Base-by-base conservation (phyloP, 306 rosid species). In the Oxytropis ochrocephala region DNA sequence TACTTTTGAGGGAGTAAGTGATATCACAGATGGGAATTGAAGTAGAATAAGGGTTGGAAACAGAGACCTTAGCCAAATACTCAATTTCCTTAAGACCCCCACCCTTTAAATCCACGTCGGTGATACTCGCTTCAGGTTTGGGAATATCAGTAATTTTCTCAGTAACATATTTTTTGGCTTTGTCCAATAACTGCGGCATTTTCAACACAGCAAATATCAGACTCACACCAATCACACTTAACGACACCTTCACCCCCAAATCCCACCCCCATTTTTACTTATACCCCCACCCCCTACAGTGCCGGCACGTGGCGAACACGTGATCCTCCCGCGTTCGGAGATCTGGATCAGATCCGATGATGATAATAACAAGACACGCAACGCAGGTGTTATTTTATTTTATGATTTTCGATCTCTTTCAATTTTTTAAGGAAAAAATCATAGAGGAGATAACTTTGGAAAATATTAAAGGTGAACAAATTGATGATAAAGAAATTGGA, bases 11-110 rank as follows among this genome's bases (percentile, higher is more conserved):
- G 0, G 74, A 69, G 82, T 94, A 94, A 0, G 78, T 49, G 86
- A 94, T 88, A 70, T 90, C 81, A 38, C 98, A 94, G 14, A 94
- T 91, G n/a, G 97, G 98, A 11, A 94, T 21, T 5, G 84, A 4
- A 0, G 58, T 53, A 6, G 79, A 53, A 30, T 90, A 90, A 3
- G 96, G 97, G 35, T 94, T 94, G 10, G 56, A 46, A 5, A 94
- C 95, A 2, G 88, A 21, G 1, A 94, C 76, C 68, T 82, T 88
- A 4, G 89, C 89, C 53, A 90, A 33, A 29, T 87, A 90, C 79
- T 90, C 91, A 0, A 67, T 85, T 16, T 62, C 10, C 0, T 81
- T 85, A 0, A 41, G 11, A 70, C 83, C 61, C n/a, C 81, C 48
- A 59, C 73, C 32, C 85, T 81, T 81, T 75, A 90, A 87, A 70